These are phyloP conservation scores for Dioscorea cayenensis DNA, from an alignment of 116 monocot genomes.

Conservation along the genomic window DNA sequence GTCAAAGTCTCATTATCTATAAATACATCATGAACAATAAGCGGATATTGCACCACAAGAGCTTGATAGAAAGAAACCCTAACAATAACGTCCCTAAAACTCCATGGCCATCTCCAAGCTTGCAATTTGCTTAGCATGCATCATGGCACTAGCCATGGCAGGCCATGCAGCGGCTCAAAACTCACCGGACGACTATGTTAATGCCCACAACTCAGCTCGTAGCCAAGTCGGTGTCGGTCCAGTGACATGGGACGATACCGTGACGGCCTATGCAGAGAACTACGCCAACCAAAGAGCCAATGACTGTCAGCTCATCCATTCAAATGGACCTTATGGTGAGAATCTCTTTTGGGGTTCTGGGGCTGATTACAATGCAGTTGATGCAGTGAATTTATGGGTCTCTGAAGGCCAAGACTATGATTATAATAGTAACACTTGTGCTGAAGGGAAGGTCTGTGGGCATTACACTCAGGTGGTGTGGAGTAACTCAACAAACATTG, in stretches of 20 bases:
- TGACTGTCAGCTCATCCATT: slow-evolving; percentile 24
- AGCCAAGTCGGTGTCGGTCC: slow-evolving; percentile 13
- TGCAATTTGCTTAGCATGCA: not conserved
- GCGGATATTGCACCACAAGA: too few relatives aligned
- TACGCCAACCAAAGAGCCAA: slow-evolving; percentile 15
- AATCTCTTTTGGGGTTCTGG: slow-evolving; percentile 24
- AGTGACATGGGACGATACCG: slow-evolving; percentile 15
- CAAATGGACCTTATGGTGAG: slow-evolving; percentile 33
- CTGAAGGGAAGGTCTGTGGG: slow-evolving; percentile 13
- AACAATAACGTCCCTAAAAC: too few relatives aligned
- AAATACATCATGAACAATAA: too few relatives aligned
- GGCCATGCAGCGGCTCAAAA: slow-evolving; percentile 4
- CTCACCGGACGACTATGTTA: slow-evolving; percentile 17
- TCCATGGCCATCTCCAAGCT: not conserved
- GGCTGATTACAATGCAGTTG: slow-evolving; percentile 5
- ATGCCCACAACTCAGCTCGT: slow-evolving; percentile 24
- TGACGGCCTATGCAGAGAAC: slow-evolving; percentile 20
- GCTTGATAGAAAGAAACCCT: too few relatives aligned
- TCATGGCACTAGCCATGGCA: not conserved
- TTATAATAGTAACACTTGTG: slow-evolving; percentile 8
- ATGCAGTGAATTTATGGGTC: slow-evolving; percentile 23
- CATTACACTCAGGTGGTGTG: slow-evolving; percentile 33
- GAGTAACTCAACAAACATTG: slow-evolving; percentile 18
- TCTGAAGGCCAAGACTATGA: slow-evolving; percentile 26
- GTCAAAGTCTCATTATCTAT: too few relatives aligned